Evolutionary conservation across 768 basidiomycete species (phyloP).

Genomic region (Rhizopogon vinicolor): DNA sequence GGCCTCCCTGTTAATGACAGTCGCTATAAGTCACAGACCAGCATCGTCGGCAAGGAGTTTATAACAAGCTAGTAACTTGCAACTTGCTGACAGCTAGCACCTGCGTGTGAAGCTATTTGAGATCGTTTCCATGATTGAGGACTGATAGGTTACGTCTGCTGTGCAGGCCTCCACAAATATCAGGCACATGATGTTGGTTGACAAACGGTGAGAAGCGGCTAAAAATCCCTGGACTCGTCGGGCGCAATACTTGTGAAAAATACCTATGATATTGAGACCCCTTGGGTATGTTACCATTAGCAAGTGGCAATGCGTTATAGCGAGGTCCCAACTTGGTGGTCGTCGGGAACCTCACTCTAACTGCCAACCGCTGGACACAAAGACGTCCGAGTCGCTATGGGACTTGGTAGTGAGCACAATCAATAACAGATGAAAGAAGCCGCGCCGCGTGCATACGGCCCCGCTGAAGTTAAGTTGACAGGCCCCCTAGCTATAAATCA

Average conservation of each 20-base stretch:
- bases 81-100: background rate
- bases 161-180: background rate
- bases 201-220: no score
- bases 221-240: conserved; percentile 5
- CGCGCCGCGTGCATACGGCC: no score
- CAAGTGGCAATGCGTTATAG: no score
- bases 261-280: no score
- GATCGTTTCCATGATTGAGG: background rate
- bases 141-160: background rate
- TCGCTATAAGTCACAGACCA: background rate
- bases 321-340: no score
- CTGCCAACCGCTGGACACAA: no score
- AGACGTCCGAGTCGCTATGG: no score
- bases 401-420: no score
- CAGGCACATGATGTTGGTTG: background rate
- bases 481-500: no score
- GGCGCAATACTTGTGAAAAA: background rate
- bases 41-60: background rate
- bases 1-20: background rate
- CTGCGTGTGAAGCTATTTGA: background rate
- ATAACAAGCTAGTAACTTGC: background rate
- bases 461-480: no score
- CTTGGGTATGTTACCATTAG: no score
- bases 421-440: background rate
- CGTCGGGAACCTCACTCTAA: no score